phyloP scores from a whole-genome alignment of 345 rosid genomes.

The Acer saccharum region DNA sequence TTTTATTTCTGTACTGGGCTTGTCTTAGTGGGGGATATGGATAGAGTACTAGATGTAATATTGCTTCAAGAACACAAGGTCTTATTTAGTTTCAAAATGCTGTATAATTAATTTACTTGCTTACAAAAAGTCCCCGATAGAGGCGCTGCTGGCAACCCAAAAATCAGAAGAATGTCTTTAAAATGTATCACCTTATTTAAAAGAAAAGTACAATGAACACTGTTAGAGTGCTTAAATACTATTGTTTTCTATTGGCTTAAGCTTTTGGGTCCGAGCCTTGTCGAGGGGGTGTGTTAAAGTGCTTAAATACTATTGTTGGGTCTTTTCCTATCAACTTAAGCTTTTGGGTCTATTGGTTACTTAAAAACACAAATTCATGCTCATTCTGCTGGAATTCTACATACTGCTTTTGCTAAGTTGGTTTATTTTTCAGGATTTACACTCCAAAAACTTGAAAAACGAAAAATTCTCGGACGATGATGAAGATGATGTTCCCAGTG shows the following conservation, averaged over 20 bases:
- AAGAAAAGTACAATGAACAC: background rate
- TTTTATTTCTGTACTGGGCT: too few relatives aligned
- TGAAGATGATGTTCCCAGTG: slow-evolving; percentile 77
- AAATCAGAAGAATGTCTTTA: background rate
- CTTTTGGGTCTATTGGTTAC: too few relatives aligned
- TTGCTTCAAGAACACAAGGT: background rate
- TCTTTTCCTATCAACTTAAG: too few relatives aligned
- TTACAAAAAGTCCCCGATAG: background rate
- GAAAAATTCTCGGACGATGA: slow-evolving; percentile 49
- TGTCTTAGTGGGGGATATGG: too few relatives aligned
- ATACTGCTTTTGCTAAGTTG: slow-evolving; percentile 3
- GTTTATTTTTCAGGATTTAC: slow-evolving; percentile 47
- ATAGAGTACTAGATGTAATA: background rate
- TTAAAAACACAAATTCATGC: background rate
- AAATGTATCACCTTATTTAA: background rate
- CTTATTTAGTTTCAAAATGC: background rate
- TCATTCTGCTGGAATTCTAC: background rate
- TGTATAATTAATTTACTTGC: background rate
- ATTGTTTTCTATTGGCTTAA: too few relatives aligned
- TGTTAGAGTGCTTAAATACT: too few relatives aligned
- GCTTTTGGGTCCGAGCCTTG: too few relatives aligned
- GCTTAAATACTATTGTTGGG: too few relatives aligned
- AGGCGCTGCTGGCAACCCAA: background rate
- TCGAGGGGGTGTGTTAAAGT: too few relatives aligned
- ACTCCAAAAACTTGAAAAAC: slow-evolving; percentile 29